Evolutionary conservation across 1,284 basidiomycete genomes (phyloP).

Genomic region (Apiotrichum veenhuisii): DNA sequence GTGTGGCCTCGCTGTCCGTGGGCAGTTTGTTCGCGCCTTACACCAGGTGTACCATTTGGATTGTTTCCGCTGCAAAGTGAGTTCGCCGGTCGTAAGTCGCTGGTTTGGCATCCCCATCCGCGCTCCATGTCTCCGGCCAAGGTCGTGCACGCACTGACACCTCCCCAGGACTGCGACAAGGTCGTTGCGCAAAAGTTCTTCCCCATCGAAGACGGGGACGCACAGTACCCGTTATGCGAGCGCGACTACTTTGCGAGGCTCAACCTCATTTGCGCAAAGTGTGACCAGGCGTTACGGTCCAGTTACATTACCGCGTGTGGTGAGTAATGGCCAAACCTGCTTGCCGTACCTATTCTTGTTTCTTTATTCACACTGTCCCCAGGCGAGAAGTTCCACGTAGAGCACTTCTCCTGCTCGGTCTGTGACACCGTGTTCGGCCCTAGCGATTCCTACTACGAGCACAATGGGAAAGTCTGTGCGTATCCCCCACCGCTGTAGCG

Average conservation of each 20-base stretch:
- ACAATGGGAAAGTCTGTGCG: conserved; percentile 80
- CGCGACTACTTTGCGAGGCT: conserved; percentile 95
- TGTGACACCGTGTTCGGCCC: conserved; percentile 95
- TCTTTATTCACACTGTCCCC: conserved; percentile 57
- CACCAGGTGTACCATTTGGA: conserved; percentile 91
- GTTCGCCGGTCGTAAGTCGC: conserved; percentile 32
- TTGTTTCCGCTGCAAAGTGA: conserved; percentile 93
- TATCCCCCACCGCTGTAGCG: conserved; percentile 15
- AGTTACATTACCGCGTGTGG: conserved; percentile 99
- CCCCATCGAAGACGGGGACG: conserved; percentile 74
- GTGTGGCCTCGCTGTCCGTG: conserved; percentile 52
- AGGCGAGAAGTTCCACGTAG: conserved; percentile 99
- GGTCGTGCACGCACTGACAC: conserved; percentile 5
- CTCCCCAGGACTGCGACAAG: conserved; percentile 82
- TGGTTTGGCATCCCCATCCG: too few relatives aligned
- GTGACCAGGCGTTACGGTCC: conserved; percentile 85
- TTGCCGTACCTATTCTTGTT: too few relatives aligned
- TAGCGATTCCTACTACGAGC: conserved; percentile 98
- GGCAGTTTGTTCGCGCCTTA: conserved; percentile 93
- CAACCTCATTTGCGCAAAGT: conserved; percentile 94
- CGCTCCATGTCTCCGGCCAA: too few relatives aligned
- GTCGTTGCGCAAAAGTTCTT: conserved; percentile 99
- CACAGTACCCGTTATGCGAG: conserved; percentile 89
- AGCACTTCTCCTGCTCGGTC: conserved; percentile 98
- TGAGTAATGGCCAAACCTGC: conserved; percentile 89